phyloP scores from a whole-genome alignment of 2,329 filamentous ascomycete species.

The Ophiocordyceps camponoti-leonardi region DNA sequence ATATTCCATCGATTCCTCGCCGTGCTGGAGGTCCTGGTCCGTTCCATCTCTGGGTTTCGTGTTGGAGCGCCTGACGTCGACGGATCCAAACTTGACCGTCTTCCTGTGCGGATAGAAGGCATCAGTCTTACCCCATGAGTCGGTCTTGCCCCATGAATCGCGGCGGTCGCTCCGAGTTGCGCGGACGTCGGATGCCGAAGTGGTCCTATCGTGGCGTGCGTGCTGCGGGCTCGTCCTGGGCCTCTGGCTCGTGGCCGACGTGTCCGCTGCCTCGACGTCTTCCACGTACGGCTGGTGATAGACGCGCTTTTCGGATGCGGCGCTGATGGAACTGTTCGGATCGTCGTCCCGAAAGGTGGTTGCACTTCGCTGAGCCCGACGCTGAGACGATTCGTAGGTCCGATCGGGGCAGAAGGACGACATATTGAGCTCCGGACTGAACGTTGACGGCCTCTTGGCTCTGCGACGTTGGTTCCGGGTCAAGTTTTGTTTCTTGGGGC shows the following conservation, averaged over 20 bases:
- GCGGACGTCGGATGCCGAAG: not conserved
- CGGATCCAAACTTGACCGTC: constrained; percentile 10
- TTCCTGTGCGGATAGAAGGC: constrained; percentile 7
- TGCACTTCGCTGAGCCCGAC: constrained; percentile 11
- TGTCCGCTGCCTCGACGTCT: not conserved
- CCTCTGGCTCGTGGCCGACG: not conserved
- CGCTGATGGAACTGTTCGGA: not conserved
- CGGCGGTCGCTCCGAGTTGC: not conserved
- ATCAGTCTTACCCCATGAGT: constrained; percentile 1
- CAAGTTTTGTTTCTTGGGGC: not conserved
- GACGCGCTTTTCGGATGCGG: not conserved
- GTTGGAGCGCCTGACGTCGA: constrained; percentile 5
- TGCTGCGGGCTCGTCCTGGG: not conserved
- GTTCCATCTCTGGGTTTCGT: not conserved
- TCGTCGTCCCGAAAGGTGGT: not conserved
- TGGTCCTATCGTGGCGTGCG: not conserved
- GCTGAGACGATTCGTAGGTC: constrained; percentile 9
- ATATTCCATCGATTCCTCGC: not conserved
- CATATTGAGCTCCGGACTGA: not conserved
- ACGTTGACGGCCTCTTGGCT: not conserved
- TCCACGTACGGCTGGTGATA: constrained; percentile 7
- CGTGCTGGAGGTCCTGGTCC: not conserved
- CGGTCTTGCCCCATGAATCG: not conserved
- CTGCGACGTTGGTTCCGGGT: not conserved
- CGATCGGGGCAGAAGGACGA: constrained; percentile 8